Evolutionary conservation across 108 stramenopile genomes (phyloP), one percentile per base, ranked within the genome.

Genomic region (Fistulifera solaris): DNA sequence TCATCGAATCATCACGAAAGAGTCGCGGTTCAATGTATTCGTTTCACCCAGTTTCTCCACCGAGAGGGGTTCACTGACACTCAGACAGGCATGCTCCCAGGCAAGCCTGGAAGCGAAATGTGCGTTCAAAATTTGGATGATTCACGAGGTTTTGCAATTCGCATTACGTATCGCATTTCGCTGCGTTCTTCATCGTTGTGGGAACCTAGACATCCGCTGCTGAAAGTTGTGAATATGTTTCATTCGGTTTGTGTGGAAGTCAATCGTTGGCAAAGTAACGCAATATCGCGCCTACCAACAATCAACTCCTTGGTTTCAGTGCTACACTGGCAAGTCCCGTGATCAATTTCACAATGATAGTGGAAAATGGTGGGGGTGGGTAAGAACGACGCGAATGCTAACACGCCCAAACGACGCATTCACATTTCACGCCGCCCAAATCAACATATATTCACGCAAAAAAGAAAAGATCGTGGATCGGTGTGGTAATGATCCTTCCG

Each of bases 171-270:
- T 94, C 87, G 85, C 93, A 91, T 91, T 94, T 94, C 87, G 93
- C 93, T 94, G 93, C 87, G 93, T 91, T 91, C 93, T 94, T 94
- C 93, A 94, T 94, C 89, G 89, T 87, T 91, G 85, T 87, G 86
- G 83, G 89, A 94, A 70, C 93, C 93, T 80, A 94, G 93, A 91
- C 85, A 94, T 94, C 89, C 93, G 77, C 85, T 70, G 93, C 87
- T 90, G 86, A 89, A 89, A 94, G 89, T 94, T 80, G 76, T 93
- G 78, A 63, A 59, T 55, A 48, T 69, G 5, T 45, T 11, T 8
- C 4, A 8, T 45, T 11, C 7, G 44, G 4, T 17, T 19, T 17
- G 19, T 45, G 44, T 45, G 4, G 21, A 6, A 19, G 4, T 21
- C 44, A 45, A 19, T 5, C 11, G 44, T 8, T 19, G 11, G 6